These are phyloP conservation scores for Aspergillus unguis DNA, from an alignment of 2,329 filamentous ascomycete species.

Conservation along the genomic window DNA sequence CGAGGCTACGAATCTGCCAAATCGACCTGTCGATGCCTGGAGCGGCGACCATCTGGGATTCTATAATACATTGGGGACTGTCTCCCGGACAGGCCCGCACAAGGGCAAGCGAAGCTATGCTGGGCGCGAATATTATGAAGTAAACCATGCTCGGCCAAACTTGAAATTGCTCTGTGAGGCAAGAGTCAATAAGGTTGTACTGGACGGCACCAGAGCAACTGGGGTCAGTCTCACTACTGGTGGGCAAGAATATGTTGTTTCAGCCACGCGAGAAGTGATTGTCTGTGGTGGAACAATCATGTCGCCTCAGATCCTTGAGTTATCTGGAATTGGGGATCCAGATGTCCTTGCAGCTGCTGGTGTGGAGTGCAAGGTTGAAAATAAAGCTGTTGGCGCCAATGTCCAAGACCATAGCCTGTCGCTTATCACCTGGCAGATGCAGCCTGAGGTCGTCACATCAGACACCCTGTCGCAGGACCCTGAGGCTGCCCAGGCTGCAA, in stretches of 20 bases:
- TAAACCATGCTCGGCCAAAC: neutral
- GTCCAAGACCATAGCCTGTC: conserved; percentile 44
- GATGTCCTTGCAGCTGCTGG: conserved; percentile 40
- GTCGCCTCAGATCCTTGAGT: conserved; percentile 58
- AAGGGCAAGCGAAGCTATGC: neutral
- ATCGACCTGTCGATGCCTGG: neutral
- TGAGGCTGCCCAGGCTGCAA: neutral
- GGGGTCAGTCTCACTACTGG: neutral
- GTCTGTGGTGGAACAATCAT: conserved; percentile 57
- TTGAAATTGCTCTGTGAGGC: neutral
- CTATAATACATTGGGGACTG: neutral
- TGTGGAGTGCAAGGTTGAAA: conserved; percentile 42
- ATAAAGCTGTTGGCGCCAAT: conserved; percentile 47
- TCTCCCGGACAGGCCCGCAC: neutral
- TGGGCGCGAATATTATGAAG: neutral
- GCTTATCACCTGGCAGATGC: neutral
- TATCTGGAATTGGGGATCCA: conserved; percentile 57
- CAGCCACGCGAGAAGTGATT: conserved; percentile 40
- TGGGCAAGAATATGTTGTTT: neutral
- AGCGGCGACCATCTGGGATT: neutral
- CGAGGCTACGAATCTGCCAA: neutral
- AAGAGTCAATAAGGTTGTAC: neutral
- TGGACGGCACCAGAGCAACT: neutral
- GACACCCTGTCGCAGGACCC: neutral
- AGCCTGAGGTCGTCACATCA: neutral